phyloP scores from a whole-genome alignment of 2,329 filamentous ascomycete genomes.

The Fusarium equiseti region DNA sequence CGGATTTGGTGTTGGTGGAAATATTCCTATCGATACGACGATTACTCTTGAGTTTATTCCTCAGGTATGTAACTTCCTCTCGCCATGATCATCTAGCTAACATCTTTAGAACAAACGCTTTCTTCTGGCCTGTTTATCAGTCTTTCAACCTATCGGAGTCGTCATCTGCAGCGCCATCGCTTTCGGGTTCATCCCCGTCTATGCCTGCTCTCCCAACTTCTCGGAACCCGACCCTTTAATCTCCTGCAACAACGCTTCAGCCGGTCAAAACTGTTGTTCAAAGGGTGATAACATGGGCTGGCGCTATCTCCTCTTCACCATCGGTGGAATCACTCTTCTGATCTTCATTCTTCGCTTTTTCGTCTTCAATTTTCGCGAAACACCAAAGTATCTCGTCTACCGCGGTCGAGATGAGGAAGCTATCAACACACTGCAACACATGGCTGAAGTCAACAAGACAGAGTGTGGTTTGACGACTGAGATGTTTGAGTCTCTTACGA shows the following conservation, averaged over 20 bases:
- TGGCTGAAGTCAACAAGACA: conserved; percentile 56
- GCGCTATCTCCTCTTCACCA: conserved; percentile 60
- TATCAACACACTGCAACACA: conserved; percentile 60
- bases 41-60: conserved; percentile 69
- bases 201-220: conserved; percentile 65
- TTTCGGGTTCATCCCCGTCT: conserved; percentile 65
- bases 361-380: conserved; percentile 62
- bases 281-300: conserved; percentile 62
- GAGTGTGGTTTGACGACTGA: conserved; percentile 53
- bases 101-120: conserved; percentile 58
- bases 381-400: conserved; percentile 60
- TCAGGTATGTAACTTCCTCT: conserved; percentile 42
- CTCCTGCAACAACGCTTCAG: conserved; percentile 56
- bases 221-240: conserved; percentile 56
- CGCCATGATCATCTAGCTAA: fast-evolving
- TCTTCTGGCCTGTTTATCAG: conserved; percentile 63
- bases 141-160: conserved; percentile 68
- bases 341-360: conserved; percentile 60
- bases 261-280: conserved; percentile 53
- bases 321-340: conserved; percentile 58
- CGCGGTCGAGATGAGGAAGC: conserved; percentile 60
- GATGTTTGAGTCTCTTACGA: conserved; percentile 49
- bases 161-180: conserved; percentile 63
- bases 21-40: conserved; percentile 67
- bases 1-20: conserved; percentile 65